These are phyloP conservation scores for Whalleya microplaca DNA, from an alignment of 2,329 filamentous ascomycete species.

Conservation along the genomic window DNA sequence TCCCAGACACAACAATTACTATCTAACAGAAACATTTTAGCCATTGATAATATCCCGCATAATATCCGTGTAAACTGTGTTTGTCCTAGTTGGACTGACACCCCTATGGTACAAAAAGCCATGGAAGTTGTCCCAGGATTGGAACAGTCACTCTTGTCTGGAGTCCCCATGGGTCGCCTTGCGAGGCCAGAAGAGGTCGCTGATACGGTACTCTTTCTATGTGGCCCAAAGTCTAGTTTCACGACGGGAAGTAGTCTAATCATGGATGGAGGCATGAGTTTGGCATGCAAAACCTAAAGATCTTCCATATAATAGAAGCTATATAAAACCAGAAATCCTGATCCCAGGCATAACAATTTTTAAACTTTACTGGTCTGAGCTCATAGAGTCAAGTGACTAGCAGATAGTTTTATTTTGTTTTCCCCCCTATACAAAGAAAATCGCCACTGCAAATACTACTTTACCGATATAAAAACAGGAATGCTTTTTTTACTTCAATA, in stretches of 20 bases:
- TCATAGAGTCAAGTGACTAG: too few relatives aligned
- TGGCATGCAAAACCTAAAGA: not conserved
- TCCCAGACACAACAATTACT: too few relatives aligned
- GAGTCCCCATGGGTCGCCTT: conserved; percentile 16
- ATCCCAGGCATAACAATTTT: too few relatives aligned
- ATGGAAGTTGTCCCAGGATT: not conserved
- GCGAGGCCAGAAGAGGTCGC: conserved; percentile 11
- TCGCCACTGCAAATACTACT: too few relatives aligned
- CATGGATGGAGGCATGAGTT: conserved; percentile 8
- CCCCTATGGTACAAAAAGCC: conserved; percentile 4
- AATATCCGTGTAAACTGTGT: conserved; percentile 19
- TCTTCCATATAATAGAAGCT: too few relatives aligned
- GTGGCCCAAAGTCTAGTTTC: conserved; percentile 11
- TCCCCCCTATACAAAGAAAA: too few relatives aligned
- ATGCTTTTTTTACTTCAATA: too few relatives aligned
- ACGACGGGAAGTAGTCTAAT: conserved; percentile 6
- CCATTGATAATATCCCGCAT: conserved; percentile 3
- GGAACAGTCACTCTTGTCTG: not conserved
- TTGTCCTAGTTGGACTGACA: conserved; percentile 13
- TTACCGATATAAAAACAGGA: too few relatives aligned
- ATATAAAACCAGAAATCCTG: too few relatives aligned
- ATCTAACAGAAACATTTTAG: conserved; percentile 1
- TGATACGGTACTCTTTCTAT: conserved; percentile 8
- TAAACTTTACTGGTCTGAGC: too few relatives aligned
- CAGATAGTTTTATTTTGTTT: too few relatives aligned